Conservation (phyloP, 805 yeast genomes). For the Alloascoidea africana region DNA sequence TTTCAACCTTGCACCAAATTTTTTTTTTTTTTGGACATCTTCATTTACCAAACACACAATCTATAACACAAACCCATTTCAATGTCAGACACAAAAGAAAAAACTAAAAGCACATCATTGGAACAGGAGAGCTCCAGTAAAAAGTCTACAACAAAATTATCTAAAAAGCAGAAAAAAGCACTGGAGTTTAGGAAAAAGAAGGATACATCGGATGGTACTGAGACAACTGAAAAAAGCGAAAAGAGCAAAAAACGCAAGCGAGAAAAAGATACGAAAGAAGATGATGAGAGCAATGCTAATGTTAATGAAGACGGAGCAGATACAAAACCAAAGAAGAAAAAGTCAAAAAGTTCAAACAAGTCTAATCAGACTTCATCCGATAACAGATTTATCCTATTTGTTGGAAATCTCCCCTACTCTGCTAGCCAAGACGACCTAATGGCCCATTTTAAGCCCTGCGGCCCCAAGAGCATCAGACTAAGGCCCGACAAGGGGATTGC, state of each 20-base stretch:
- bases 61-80: too few species aligned
- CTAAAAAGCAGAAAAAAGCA: conserved; percentile 55
- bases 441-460: conserved; percentile 56
- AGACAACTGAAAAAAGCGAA: conserved; percentile 19
- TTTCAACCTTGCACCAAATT: too few species aligned
- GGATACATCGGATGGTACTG: conserved; percentile 24
- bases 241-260: conserved; percentile 17
- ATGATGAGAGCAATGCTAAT: conserved; percentile 16
- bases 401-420: conserved; percentile 79
- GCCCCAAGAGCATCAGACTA: conserved; percentile 65
- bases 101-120: too few species aligned
- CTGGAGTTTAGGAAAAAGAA: conserved; percentile 33
- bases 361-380: conserved; percentile 19
- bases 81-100: too few species aligned
- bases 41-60: too few species aligned
- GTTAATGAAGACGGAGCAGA: conserved; percentile 10
- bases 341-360: conserved; percentile 59
- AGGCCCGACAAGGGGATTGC: conserved; percentile 86
- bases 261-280: conserved; percentile 15
- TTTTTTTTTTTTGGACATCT: too few species aligned
- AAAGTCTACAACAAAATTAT: conserved; percentile 28
- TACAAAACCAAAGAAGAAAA: conserved; percentile 51
- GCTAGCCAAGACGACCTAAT: conserved; percentile 44
- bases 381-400: conserved; percentile 68
- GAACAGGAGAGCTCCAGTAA: too few species aligned